These are phyloP conservation scores for Leccinum obscurum DNA, from an alignment of 768 basidiomycete species.

Conservation along the genomic window DNA sequence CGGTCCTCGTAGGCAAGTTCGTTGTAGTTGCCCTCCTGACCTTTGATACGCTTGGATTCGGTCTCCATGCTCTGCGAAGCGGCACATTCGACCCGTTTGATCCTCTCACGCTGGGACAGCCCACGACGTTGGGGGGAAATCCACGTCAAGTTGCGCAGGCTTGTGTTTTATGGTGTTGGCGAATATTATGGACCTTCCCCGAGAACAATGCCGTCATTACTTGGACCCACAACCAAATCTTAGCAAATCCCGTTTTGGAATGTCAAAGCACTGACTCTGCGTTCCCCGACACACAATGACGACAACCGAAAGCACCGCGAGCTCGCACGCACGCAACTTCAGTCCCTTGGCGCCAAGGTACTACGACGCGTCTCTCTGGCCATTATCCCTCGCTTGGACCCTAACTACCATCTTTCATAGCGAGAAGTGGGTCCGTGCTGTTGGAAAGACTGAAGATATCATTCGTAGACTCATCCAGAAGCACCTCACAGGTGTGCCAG, in stretches of 20 bases:
- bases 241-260: slow-evolving; percentile 13
- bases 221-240: slow-evolving; percentile 19
- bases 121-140: not conserved
- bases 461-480: slow-evolving; percentile 27
- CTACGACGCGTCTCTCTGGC: not conserved
- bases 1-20: slow-evolving; percentile 13
- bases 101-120: slow-evolving; percentile 5
- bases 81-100: not conserved
- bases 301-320: slow-evolving; percentile 21
- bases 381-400: not conserved
- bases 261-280: slow-evolving; percentile 16
- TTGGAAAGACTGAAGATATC: slow-evolving; percentile 31
- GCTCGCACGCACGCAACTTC: slow-evolving; percentile 23
- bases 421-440: slow-evolving; percentile 26
- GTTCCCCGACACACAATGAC: not conserved
- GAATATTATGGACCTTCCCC: slow-evolving; percentile 3
- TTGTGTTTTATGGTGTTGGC: slow-evolving; percentile 9
- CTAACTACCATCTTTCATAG: slow-evolving; percentile 12
- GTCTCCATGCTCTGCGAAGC: slow-evolving; percentile 19
- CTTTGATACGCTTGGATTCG: slow-evolving; percentile 20
- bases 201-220: slow-evolving; percentile 13
- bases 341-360: slow-evolving; percentile 26
- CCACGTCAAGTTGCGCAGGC: not conserved
- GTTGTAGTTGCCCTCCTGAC: slow-evolving; percentile 20
- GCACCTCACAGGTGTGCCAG: slow-evolving; percentile 29